Evolutionary conservation across 306 rosid genomes (phyloP).

Genomic region (Gynostemma pentaphyllum): DNA sequence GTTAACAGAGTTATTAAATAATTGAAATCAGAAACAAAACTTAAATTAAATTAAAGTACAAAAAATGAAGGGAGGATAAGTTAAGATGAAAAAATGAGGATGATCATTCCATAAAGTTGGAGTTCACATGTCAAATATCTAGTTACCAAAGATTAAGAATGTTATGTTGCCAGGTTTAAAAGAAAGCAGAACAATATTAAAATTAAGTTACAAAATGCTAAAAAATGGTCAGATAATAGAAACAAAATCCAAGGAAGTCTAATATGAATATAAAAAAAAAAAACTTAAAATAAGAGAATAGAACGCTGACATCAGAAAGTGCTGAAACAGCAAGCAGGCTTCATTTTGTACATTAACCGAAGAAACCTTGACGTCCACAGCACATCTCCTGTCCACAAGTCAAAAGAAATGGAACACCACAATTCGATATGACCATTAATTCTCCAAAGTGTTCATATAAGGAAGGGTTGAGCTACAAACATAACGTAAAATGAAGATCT

Average conservation of each 20-base stretch:
- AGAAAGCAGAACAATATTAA: not conserved
- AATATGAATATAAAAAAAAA: not conserved
- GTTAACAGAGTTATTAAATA: too few relatives aligned
- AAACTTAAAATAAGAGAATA: not conserved
- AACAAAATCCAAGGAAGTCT: not conserved
- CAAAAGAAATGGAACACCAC: not conserved
- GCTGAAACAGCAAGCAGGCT: not conserved
- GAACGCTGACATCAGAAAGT: not conserved
- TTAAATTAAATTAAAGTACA: too few relatives aligned
- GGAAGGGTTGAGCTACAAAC: not conserved
- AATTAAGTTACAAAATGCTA: not conserved
- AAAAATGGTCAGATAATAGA: not conserved
- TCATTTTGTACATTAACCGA: not conserved
- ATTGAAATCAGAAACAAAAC: too few relatives aligned
- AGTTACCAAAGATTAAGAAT: not conserved
- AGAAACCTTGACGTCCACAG: not conserved
- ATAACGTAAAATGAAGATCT: not conserved
- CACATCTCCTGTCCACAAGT: not conserved
- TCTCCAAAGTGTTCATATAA: not conserved
- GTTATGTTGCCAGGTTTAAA: not conserved
- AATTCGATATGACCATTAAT: not conserved
- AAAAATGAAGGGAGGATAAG: too few relatives aligned
- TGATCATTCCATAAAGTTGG: too few relatives aligned
- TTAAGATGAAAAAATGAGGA: too few relatives aligned
- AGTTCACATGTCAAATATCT: not conserved